Conservation (phyloP, 1,284 basidiomycete species). For the Malassezia yamatoensis region DNA sequence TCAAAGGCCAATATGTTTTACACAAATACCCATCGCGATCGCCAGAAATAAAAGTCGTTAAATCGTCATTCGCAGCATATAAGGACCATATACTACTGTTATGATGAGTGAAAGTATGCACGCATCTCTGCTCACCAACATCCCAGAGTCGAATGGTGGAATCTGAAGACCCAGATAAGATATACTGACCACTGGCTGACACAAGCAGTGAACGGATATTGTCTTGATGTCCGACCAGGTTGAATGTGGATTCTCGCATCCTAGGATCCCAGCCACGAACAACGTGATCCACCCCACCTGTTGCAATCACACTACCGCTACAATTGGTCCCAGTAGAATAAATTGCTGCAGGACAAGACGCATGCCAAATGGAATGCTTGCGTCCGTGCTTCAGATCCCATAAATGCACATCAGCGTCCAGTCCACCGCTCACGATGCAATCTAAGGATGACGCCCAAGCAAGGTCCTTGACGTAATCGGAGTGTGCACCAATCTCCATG, state of each 20-base stretch:
- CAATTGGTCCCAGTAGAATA: slow-evolving; percentile 54
- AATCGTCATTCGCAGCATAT: slow-evolving; percentile 70
- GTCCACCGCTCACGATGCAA: slow-evolving; percentile 71
- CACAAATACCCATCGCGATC: slow-evolving; percentile 81
- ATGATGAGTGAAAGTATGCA: slow-evolving; percentile 94
- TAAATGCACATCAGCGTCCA: slow-evolving; percentile 82
- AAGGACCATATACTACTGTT: slow-evolving; percentile 91
- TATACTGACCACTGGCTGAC: slow-evolving; percentile 73
- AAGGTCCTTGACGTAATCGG: slow-evolving; percentile 77
- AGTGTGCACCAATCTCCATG: slow-evolving; percentile 69
- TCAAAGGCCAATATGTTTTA: slow-evolving; percentile 75
- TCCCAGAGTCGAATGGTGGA: slow-evolving; percentile 88
- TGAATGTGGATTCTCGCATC: slow-evolving; percentile 27
- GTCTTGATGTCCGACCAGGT: slow-evolving; percentile 71
- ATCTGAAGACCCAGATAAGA: slow-evolving; percentile 46
- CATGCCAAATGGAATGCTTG: slow-evolving; percentile 27
- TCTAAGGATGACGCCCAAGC: slow-evolving; percentile 29
- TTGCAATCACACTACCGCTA: slow-evolving; percentile 68
- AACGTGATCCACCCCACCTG: slow-evolving; percentile 80
- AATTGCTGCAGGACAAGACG: slow-evolving; percentile 22
- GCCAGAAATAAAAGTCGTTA: slow-evolving; percentile 91
- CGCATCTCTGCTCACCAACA: slow-evolving; percentile 70
- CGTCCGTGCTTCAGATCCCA: slow-evolving; percentile 56
- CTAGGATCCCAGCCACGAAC: slow-evolving; percentile 88
- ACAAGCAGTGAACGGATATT: slow-evolving; percentile 82